These are phyloP conservation scores for Kodamaea suecica DNA, from an alignment of 1,139 yeast genomes.

Conservation along the genomic window DNA sequence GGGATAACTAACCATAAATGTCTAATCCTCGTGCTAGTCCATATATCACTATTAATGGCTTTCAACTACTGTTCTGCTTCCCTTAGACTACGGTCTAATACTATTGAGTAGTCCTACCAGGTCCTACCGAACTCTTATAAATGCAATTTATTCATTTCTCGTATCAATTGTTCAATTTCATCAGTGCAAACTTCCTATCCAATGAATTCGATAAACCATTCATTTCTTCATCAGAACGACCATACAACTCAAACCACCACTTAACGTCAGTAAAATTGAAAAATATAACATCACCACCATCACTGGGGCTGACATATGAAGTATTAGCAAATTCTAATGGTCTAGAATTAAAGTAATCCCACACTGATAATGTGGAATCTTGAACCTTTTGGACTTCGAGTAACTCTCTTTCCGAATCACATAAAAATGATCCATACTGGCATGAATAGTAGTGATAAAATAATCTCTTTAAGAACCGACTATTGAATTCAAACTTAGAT, in stretches of 20 bases:
- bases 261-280: conserved; percentile 66
- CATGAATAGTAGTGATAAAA: conserved; percentile 89
- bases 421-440: conserved; percentile 88
- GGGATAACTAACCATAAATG: no score
- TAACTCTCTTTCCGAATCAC: conserved; percentile 67
- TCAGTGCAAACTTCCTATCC: conserved; percentile 42
- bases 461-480: conserved; percentile 76
- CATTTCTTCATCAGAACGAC: conserved; percentile 79
- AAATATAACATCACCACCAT: conserved; percentile 47
- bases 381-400: conserved; percentile 32
- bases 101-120: no score
- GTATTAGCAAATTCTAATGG: conserved; percentile 65
- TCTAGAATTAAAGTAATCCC: conserved; percentile 90
- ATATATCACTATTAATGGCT: no score
- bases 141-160: background rate
- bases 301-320: conserved; percentile 36
- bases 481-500: conserved; percentile 76
- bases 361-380: conserved; percentile 67
- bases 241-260: conserved; percentile 89
- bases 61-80: no score
- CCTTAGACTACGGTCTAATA: no score
- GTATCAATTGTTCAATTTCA: conserved; percentile 20
- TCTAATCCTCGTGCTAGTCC: no score
- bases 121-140: no score
- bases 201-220: conserved; percentile 52